Base-by-base conservation (phyloP, 2,329 filamentous ascomycete species). In the Aspergillus sergii region DNA sequence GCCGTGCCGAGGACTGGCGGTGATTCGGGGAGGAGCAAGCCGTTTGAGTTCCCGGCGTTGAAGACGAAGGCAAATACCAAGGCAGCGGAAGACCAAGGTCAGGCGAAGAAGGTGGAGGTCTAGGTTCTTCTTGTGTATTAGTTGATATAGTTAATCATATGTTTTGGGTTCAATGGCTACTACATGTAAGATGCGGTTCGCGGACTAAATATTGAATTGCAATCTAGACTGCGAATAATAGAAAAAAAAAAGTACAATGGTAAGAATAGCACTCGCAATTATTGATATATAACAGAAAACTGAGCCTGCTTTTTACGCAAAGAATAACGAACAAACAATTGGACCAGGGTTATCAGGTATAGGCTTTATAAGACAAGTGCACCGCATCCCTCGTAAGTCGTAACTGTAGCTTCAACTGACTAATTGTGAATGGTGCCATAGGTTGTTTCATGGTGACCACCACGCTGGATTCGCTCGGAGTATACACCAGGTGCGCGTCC, bases 31-130 rank as follows among this genome's bases (percentile, higher is more conserved):
- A 75, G 73, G 68, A 86, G 82, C 65, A 78, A 82, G 70, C 68
- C 71, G 12, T 89, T 89, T 76, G 76, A 78, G 62, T 83, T 89
- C 73, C 87, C 87, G 0, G 73, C 77, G 34, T 73, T 89, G 71
- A 88, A 86, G 73, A 81, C 75, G 10, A 84, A 80, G 71, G 67
- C 59, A 30, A 66, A 62, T 54, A 60, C 64, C 26, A 64, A 63
- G 53, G 58, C 58, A 39, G 65, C 26, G 10, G 48, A 39, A 34
- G 51, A 12, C 21, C n/a, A 41, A 21, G 51, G 14, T 55, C 34
- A 55, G 51, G 28, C 26, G 9, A 32, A 61, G 53, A 57, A 41
- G 60, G 36, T n/a, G 12, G 12, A 34, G 19, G 59, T 56, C 45
- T 61, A 61, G 53, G n/a, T 51, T 39, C 16, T 16, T 21, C 21